Base-by-base conservation (phyloP, 2,329 filamentous ascomycete species). In the Elsinoe necatrix region DNA sequence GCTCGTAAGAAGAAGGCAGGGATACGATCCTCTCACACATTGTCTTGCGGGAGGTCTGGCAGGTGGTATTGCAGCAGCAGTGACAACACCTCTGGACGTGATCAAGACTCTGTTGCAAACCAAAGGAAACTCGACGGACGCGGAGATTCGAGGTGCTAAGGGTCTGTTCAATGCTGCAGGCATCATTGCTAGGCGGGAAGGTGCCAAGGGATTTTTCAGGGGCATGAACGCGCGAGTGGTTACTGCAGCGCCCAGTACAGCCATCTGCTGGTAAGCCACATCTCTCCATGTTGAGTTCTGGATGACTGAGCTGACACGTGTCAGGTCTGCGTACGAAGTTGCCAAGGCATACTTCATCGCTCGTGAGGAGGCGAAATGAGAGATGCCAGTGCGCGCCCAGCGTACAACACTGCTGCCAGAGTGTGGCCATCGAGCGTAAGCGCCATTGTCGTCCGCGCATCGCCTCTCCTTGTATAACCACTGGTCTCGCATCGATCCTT, bases 41-140 rank as follows among this genome's bases (percentile, higher is more conserved):
- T 97, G 92, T 68, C 79, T 90, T 57, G 92, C 93, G 16, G 93
- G 93, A 68, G 93, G 89, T 60, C 77, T 97, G 59, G 93, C 92
- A 18, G 93, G 93, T 70, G 93, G 93, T 4, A 84, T 97, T 65
- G 93, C 93, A 1, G 92, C 93, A 18, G 93, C 89, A 45, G 77
- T 97, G 51, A 98, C 93, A 2, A 98, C 93, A 0, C 93, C 93
- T 3, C 85, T 98, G 76, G 93, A 98, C 67, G 93, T 98, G 35
- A 93, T 98, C 71, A 98, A 98, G 79, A 98, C 93, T 1, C 84
- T 98, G 72, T 75, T 98, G 64, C 93, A 98, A 72, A 98, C 93
- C 7, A 82, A 92, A 66, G 93, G 93, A 54, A 87, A 85, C 47
- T 89, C 89, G 0, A 77, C 79, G 20, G 93, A 96, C 67, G 73